Evolutionary conservation across 805 yeast genomes (phyloP), one percentile per base, ranked within the genome.

Genomic region (Starmerella davenportii): DNA sequence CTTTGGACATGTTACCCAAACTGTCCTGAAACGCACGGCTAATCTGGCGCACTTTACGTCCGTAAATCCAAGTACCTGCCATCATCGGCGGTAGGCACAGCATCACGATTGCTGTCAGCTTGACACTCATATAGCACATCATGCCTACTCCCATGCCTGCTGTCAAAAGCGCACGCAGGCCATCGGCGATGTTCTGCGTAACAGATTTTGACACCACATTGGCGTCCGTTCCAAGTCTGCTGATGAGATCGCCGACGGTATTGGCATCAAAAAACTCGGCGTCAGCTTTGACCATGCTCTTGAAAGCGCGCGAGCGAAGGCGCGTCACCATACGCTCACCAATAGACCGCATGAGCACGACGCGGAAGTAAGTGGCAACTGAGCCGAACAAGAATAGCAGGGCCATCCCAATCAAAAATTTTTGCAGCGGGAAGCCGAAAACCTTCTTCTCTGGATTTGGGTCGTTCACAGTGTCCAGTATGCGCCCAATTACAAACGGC

Each of bases 241-340:
- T 81, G 33, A 87, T 82, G 51, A 87, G 64, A 54, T 87, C 96
- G 30, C 96, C 96, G 8, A 84, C 82, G 45, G 85, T 72, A 42
- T 90, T 84, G 24, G 74, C 73, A 52, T 87, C 96, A 59, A 85
- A 74, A 51, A 87, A 87, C 46, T 79, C 78, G 3, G 93, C 75
- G 56, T 85, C 95, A 54, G 85, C 95, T 35, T 73, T 72, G 40
- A 87, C 64, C 14, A 87, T 71, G 35, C 77, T 79, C 51, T 72
- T 71, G 56, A 82, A 72, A 28, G 87, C 71, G 39, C 80, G 66
- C 8, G 87, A 67, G 50, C 96, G 68, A 45, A 87, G 60, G 42
- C 90, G 68, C 7, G 94, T 87, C 43, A 85, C 93, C 28, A 87
- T 63, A 44, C 79, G 68, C 57, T 87, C 96, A 38, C 95, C 95